Conservation (phyloP, 1,139 yeast species). For the Yamadazyma jaroonii region DNA sequence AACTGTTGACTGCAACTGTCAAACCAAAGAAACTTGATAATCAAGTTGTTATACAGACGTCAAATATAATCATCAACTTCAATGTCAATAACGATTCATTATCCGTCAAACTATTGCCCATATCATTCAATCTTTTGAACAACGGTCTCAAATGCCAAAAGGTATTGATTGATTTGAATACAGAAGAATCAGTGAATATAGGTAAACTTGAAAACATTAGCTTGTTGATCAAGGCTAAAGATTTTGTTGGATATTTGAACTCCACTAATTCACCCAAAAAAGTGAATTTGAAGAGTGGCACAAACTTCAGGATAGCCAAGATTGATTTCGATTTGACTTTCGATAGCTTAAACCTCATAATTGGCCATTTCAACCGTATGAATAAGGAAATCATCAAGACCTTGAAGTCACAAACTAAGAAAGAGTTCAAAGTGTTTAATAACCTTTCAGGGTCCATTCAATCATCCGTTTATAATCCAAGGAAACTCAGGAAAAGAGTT, state of each 20-base stretch:
- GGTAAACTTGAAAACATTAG: conserved; percentile 20
- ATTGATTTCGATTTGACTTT: conserved; percentile 16
- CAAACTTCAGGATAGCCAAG: conserved; percentile 19
- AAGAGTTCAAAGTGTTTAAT: background rate
- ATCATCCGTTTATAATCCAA: conserved; percentile 9
- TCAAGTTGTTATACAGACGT: conserved; percentile 33
- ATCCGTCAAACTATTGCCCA: conserved; percentile 30
- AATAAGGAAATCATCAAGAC: background rate
- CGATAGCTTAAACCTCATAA: conserved; percentile 13
- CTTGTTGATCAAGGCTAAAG: conserved; percentile 18
- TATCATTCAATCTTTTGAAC: conserved; percentile 31
- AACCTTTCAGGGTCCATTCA: conserved; percentile 1
- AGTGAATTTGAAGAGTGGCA: conserved; percentile 17
- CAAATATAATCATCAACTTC: conserved; percentile 18
- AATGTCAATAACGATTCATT: conserved; percentile 13
- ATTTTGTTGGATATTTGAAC: conserved; percentile 25
- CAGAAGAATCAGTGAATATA: conserved; percentile 13
- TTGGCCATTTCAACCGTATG: conserved; percentile 13
- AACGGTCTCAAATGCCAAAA: conserved; percentile 30
- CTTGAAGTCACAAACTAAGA: background rate
- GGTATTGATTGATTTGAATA: conserved; percentile 19
- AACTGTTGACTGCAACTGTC: background rate
- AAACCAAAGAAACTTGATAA: conserved; percentile 5
- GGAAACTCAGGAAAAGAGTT: conserved; percentile 10
- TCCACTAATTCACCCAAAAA: conserved; percentile 21